These are phyloP conservation scores for Pleurotus djamor DNA, from an alignment of 768 basidiomycete genomes.

Conservation along the genomic window DNA sequence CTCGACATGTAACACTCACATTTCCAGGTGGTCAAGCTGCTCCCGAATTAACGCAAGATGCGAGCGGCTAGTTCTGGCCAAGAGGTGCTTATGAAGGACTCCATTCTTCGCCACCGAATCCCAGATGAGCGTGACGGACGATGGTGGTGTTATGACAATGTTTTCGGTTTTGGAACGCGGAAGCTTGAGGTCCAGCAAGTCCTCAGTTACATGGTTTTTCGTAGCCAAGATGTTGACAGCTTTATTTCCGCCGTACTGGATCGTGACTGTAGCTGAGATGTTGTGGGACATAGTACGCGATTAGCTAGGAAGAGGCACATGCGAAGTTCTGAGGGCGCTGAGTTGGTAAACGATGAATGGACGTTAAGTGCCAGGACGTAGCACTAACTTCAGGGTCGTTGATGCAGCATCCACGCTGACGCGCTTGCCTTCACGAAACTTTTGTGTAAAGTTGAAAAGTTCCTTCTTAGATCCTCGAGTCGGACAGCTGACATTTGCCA, in stretches of 20 bases:
- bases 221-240: background rate
- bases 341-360: too few relatives aligned
- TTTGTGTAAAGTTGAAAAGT: too few relatives aligned
- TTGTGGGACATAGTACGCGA: background rate
- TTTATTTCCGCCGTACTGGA: constrained; percentile 14
- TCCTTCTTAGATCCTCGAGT: too few relatives aligned
- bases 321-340: too few relatives aligned
- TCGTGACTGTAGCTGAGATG: constrained; percentile 5
- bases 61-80: background rate
- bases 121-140: too few relatives aligned
- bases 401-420: too few relatives aligned
- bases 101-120: too few relatives aligned
- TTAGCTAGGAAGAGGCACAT: too few relatives aligned
- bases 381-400: too few relatives aligned
- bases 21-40: background rate
- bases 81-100: background rate
- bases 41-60: background rate
- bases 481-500: too few relatives aligned
- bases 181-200: constrained; percentile 32
- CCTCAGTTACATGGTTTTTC: constrained; percentile 13
- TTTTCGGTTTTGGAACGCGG: constrained; percentile 36
- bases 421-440: too few relatives aligned
- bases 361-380: too few relatives aligned
- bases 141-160: constrained; percentile 7
- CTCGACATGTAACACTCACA: background rate